Percentiles rank a stretch among this genome's conserved stretches.
Conservation (phyloP, 169 alveolate genomes). For the Theileria equi region DNA sequence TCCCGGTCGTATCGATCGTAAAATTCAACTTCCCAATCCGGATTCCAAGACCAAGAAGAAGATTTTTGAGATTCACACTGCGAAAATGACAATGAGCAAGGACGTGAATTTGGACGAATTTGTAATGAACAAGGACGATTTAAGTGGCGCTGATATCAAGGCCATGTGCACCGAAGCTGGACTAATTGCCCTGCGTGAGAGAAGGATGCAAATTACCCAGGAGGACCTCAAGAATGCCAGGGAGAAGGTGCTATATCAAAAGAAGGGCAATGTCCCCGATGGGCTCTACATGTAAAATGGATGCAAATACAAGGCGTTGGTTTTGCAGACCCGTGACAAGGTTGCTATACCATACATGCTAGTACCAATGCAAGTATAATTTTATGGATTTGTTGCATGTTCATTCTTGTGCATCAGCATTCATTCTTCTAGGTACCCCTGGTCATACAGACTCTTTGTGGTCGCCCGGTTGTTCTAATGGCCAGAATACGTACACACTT, state of each 20-base stretch:
- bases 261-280: conserved; percentile 98
- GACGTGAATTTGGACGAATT: conserved; percentile 99
- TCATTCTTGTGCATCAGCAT: too few species aligned
- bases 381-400: neutral
- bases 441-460: too few species aligned
- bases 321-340: too few species aligned
- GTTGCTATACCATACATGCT: too few species aligned
- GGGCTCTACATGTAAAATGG: conserved; percentile 84
- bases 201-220: conserved; percentile 97
- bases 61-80: conserved; percentile 96
- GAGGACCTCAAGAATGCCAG: conserved; percentile 95
- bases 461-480: too few species aligned
- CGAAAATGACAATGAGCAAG: conserved; percentile 95
- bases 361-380: conserved; percentile 4
- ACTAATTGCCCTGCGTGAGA: conserved; percentile 97
- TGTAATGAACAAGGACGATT: conserved; percentile 97
- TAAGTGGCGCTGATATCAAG: conserved; percentile 98
- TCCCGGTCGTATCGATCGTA: conserved; percentile 99
- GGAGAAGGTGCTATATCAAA: conserved; percentile 97
- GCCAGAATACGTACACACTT: too few species aligned
- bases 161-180: conserved; percentile 99
- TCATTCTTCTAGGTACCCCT: too few species aligned
- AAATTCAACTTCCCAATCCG: conserved; percentile 98
- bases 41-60: conserved; percentile 95
- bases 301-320: too few species aligned